These are phyloP conservation scores for Ulvella scutata DNA, from an alignment of 139 green algal genomes.

Conservation along the genomic window DNA sequence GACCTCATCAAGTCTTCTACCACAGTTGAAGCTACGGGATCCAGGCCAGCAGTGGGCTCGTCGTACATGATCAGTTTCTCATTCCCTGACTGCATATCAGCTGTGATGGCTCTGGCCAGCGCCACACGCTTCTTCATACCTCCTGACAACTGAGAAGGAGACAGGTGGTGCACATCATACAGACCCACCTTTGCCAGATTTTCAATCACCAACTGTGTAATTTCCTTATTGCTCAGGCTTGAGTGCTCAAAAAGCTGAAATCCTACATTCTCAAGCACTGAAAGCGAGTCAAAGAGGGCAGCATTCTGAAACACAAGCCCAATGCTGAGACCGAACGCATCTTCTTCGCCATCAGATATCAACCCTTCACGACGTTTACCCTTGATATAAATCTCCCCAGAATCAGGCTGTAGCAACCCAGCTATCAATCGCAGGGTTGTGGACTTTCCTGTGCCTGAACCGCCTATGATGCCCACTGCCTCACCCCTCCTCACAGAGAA, in stretches of 20 bases:
- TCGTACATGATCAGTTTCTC: slow-evolving; percentile 97
- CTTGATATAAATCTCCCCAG: slow-evolving; percentile 66
- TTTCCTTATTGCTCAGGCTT: slow-evolving; percentile 37
- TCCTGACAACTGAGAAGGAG: slow-evolving; percentile 82
- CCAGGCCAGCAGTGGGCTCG: slow-evolving; percentile 92
- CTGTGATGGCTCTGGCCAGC: slow-evolving; percentile 67
- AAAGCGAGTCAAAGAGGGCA: slow-evolving; percentile 96
- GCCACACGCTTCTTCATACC: slow-evolving; percentile 99
- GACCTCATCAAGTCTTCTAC: slow-evolving; percentile 92
- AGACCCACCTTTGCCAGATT: slow-evolving; percentile 80
- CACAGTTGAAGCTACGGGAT: slow-evolving; percentile 92
- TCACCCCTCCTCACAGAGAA: slow-evolving; percentile 92
- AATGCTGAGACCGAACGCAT: slow-evolving; percentile 14
- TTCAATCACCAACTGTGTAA: slow-evolving; percentile 57
- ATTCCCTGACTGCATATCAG: background rate
- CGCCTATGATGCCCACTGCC: slow-evolving; percentile 96
- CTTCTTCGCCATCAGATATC: slow-evolving; percentile 40
- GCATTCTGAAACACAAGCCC: slow-evolving; percentile 95
- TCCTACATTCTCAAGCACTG: slow-evolving; percentile 77
- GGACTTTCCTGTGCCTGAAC: slow-evolving; percentile 91
- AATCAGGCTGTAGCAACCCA: slow-evolving; percentile 84
- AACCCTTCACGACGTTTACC: slow-evolving; percentile 55
- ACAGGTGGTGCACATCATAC: slow-evolving; percentile 71
- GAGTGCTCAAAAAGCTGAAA: slow-evolving; percentile 93
- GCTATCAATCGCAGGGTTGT: slow-evolving; percentile 88